Evolutionary conservation across 345 rosid genomes (phyloP), one percentile per base, ranked within the genome.

Genomic region (Populus nigra): DNA sequence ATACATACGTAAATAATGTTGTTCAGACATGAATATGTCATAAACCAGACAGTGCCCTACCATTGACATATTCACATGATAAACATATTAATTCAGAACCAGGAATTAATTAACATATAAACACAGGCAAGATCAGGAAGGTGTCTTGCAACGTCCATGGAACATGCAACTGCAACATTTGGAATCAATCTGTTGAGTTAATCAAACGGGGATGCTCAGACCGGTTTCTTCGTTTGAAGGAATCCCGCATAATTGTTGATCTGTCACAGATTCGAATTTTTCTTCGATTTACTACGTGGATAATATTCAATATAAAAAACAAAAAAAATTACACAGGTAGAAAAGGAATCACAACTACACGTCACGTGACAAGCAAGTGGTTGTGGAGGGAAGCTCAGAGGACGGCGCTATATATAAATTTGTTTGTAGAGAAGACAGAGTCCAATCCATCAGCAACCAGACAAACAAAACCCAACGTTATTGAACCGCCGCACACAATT

Each of bases 321-420:
- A 22, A 8, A 20, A 29, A 9, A n/a, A 59, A 59, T 59, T 59
- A 59, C 5, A 4, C 1, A 3, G 65, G 65, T 25, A 4, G 5
- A 59, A 8, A 3, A 59, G 27, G 25, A n/a, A 59, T 23, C 13
- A 4, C 65, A 3, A 1, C 65, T 9, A 23, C 12, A 23, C 15
- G 53, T 36, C 89, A 81, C 77, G 85, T 86, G 88, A 67, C 22
- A 5, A 22, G 78, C 88, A 78, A 76, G 79, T 55, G 76, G 50
- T 0, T 23, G 16, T 59, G 23, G 59, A 5, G 59, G 59, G 59
- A n/a, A 2, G 12, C 5, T 11, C 10, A 16, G 2, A 36, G 83
- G 85, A 29, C 81, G 86, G 85, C 81, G 83, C 80, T 76, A 61
- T 85, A 72, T 78, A 84, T 78, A 1, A 8, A 27, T 49, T 9